Base-by-base conservation (phyloP, 768 basidiomycete genomes). In the Gyrodon lividus region DNA sequence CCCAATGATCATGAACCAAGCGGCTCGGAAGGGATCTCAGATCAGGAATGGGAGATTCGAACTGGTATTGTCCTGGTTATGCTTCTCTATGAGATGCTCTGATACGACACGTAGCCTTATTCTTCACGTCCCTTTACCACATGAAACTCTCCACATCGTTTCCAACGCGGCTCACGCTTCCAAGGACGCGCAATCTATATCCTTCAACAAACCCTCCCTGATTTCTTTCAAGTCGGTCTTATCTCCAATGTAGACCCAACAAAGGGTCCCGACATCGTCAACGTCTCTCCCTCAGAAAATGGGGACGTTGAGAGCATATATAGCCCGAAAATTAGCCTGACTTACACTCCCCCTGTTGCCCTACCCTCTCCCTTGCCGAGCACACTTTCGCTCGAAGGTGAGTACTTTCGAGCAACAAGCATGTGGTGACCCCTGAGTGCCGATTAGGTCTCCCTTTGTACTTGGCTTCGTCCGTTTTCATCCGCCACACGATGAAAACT, bases 11-110 rank as follows among this genome's bases (percentile, higher is more conserved):
- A 42, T 13, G 46, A 54, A 14, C 57, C 59, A 5, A 22, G 51
- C 6, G 31, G 48, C 10, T 55, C 54, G 4, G 39, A 46, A 12
- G 60, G 61, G 34, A 43, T 89, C 7, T 79, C 86, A 1, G 89
- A 91, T 64, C 72, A 75, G 6, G 89, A 91, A 59, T 91, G 88
- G 88, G 81, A 88, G 61, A 76, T 89, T 44, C 82, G 86, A 22
- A 87, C 86, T 59, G 87, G 89, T 85, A 51, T 33, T 69, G 59
- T 39, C 44, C 31, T 43, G 42, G 22, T 51, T 37, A 49, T 43
- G 48, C 33, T 54, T 37, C 14, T 40, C 28, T 22, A 16, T 43
- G 57, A 50, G 60, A 63, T 54, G 51, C 46, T 60, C 69, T 67
- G 67, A 71, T 69, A 54, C 66, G 64, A 66, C 59, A 63, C 48